A percentile compares a stretch with the other conserved stretches of the same genome.
Conservation (phyloP, 495 filamentous ascomycete species). For the Rhypophila decipiens region DNA sequence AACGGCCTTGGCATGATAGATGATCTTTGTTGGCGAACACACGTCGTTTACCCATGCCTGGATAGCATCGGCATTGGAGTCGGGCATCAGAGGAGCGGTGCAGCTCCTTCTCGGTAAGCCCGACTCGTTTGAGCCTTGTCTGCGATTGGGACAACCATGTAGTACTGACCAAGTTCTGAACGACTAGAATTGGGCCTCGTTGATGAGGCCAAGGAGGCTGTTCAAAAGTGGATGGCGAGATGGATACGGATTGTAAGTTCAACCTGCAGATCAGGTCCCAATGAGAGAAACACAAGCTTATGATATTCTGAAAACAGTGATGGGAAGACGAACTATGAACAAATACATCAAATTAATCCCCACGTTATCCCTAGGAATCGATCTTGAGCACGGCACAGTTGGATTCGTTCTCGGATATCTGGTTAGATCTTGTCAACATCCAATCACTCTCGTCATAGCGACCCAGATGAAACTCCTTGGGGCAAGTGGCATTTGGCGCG, state of each 20-base stretch:
- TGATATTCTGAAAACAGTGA: no score
- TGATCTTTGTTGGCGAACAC: conserved; percentile 65
- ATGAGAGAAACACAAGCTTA: no score
- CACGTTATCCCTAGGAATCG: no score
- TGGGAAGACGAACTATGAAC: no score
- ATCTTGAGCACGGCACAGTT: no score
- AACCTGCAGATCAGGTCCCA: no score
- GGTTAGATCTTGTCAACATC: no score
- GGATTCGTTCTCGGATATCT: no score
- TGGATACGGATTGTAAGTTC: conserved; percentile 38
- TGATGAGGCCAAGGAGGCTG: conserved; percentile 60
- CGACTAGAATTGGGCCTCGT: conserved; percentile 58
- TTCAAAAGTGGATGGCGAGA: conserved; percentile 62
- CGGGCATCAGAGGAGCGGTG: conserved; percentile 56
- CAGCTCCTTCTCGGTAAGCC: conserved; percentile 51
- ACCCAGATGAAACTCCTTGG: no score
- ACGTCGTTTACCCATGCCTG: conserved; percentile 70
- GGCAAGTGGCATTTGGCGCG: no score
- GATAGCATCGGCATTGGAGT: conserved; percentile 64
- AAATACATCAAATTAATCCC: no score
- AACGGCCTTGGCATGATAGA: conserved; percentile 19
- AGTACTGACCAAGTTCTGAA: conserved; percentile 3
- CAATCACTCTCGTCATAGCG: no score
- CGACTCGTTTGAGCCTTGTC: not conserved
- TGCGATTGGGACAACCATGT: not conserved